Conservation (phyloP, 129 eudicot genomes). For the Calendula officinalis region DNA sequence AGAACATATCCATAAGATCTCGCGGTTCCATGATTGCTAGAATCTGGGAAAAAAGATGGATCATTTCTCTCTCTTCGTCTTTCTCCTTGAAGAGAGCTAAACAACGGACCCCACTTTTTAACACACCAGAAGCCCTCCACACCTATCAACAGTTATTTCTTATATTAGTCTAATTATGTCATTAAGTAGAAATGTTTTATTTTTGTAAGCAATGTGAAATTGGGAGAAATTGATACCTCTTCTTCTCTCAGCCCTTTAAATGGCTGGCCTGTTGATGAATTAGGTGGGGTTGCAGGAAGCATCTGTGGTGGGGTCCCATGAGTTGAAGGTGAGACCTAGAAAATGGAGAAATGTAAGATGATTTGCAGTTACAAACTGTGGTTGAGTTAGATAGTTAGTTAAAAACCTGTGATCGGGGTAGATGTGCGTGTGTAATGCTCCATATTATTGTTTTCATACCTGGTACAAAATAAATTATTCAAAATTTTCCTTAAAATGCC, state of each 20-base stretch:
- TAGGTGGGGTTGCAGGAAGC: conserved; percentile 61
- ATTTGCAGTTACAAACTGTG: neutral
- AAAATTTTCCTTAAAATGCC: neutral
- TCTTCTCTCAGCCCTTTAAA: conserved; percentile 96
- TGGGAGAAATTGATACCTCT: conserved; percentile 52
- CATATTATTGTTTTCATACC: conserved; percentile 99
- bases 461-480: conserved; percentile 26
- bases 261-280: conserved; percentile 57
- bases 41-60: conserved; percentile 83
- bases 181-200: conserved; percentile 4
- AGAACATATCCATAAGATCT: conserved; percentile 98
- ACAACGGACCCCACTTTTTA: conserved; percentile 97
- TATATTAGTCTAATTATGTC: conserved; percentile 20
- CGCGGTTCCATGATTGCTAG: conserved; percentile 97
- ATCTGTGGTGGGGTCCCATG: conserved; percentile 85
- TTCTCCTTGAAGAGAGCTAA: conserved; percentile 86
- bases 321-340: conserved; percentile 69
- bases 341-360: conserved; percentile 6
- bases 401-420: conserved; percentile 92
- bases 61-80: conserved; percentile 95
- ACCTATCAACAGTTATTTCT: conserved; percentile 45
- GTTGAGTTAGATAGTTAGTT: conserved; percentile 5
- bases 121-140: conserved; percentile 93
- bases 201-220: neutral
- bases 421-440: conserved; percentile 96